Evolutionary conservation across 805 yeast species (phyloP).

Genomic region (Candida oleophila): DNA sequence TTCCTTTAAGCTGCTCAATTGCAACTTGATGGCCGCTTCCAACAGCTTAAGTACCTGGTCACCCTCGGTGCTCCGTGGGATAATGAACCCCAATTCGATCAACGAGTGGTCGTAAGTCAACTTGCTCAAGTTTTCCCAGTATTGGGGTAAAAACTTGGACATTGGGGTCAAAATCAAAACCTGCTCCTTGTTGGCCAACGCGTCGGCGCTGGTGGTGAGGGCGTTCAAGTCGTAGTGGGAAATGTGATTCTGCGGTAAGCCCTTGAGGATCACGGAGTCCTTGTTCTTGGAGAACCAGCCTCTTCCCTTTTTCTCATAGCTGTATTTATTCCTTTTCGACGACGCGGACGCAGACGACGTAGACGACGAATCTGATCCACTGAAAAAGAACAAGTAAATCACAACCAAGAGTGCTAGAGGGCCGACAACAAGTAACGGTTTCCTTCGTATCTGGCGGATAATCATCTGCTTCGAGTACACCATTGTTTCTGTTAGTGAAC

Average conservation of each 20-base stretch:
- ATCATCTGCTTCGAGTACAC: conserved; percentile 26
- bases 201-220: conserved; percentile 67
- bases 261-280: conserved; percentile 56
- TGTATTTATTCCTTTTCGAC: conserved; percentile 36
- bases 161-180: conserved; percentile 88
- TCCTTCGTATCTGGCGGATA: conserved; percentile 60
- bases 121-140: conserved; percentile 80
- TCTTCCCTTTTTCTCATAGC: conserved; percentile 43
- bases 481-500: conserved; percentile 15
- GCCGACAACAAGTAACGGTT: conserved; percentile 47
- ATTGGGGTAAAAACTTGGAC: conserved; percentile 78
- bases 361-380: conserved; percentile 4
- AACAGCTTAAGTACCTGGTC: conserved; percentile 71
- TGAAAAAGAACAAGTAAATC: conserved; percentile 41
- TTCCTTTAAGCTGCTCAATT: conserved; percentile 14
- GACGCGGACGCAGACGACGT: conserved; percentile 4
- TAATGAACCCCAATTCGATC: conserved; percentile 86
- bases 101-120: conserved; percentile 81
- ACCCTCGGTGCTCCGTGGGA: conserved; percentile 82
- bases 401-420: conserved; percentile 46
- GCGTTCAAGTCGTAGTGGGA: conserved; percentile 83
- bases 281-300: conserved; percentile 51
- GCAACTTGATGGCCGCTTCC: conserved; percentile 70
- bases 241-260: conserved; percentile 69
- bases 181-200: conserved; percentile 75